These are phyloP conservation scores for Aspergillus fructus DNA, from an alignment of 2,329 filamentous ascomycete species.

Conservation along the genomic window DNA sequence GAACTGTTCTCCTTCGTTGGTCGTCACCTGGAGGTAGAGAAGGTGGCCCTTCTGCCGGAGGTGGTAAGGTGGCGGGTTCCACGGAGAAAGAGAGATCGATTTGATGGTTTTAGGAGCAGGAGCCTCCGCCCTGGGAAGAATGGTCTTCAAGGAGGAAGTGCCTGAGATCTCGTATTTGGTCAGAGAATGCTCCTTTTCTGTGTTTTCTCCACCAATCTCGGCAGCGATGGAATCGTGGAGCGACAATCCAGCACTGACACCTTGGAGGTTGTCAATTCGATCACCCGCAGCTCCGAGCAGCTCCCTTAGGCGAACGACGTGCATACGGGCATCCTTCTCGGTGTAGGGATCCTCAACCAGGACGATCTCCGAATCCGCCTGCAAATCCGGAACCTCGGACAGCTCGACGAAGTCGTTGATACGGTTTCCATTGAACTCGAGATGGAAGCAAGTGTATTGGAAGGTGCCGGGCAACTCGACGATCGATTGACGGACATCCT, in stretches of 20 bases:
- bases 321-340: slow-evolving; percentile 95
- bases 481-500: slow-evolving; percentile 94
- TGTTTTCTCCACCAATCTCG: slow-evolving; percentile 44
- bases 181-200: slow-evolving; percentile 55
- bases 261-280: slow-evolving; percentile 81
- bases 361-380: slow-evolving; percentile 72
- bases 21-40: slow-evolving; percentile 83
- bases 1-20: slow-evolving; percentile 90
- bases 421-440: slow-evolving; percentile 82
- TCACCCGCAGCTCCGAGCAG: slow-evolving; percentile 89
- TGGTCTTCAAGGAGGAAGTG: slow-evolving; percentile 64
- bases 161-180: slow-evolving; percentile 76
- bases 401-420: slow-evolving; percentile 96
- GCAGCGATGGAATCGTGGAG: slow-evolving; percentile 74
- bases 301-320: slow-evolving; percentile 86
- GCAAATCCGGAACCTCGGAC: slow-evolving; percentile 80
- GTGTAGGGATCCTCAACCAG: slow-evolving; percentile 95
- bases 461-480: slow-evolving; percentile 91
- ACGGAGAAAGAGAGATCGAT: slow-evolving; percentile 80
- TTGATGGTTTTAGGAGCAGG: slow-evolving; percentile 87
- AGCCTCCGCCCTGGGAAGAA: slow-evolving; percentile 68
- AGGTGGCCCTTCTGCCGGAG: slow-evolving; percentile 89
- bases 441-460: slow-evolving; percentile 98
- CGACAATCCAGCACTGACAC: slow-evolving; percentile 79
- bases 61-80: slow-evolving; percentile 94